A percentile compares a stretch with the other conserved stretches of the same genome.
These are phyloP conservation scores for Cladosporium sp. DNA, from an alignment of 2,329 filamentous ascomycete species.

Conservation along the genomic window DNA sequence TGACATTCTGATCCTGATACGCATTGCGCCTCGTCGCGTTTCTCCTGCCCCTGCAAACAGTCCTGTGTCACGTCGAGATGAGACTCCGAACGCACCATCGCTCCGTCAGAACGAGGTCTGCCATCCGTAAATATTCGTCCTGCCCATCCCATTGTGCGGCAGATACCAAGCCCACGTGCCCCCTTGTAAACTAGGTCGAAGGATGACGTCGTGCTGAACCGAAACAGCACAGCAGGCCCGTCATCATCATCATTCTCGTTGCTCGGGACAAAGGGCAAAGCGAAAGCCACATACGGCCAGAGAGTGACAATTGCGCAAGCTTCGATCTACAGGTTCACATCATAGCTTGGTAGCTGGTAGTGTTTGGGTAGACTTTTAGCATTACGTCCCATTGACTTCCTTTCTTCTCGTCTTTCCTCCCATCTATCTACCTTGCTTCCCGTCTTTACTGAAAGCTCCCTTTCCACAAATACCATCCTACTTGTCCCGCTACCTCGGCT, in stretches of 20 bases:
- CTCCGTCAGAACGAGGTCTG: neutral
- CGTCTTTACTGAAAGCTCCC: conserved; percentile 13
- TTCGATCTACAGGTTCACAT: conserved; percentile 12
- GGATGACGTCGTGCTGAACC: conserved; percentile 5
- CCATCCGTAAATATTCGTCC: neutral
- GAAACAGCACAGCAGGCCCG: neutral
- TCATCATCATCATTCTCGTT: conserved; percentile 1
- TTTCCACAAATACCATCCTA: neutral
- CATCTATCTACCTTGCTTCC: conserved; percentile 9
- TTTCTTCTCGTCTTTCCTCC: conserved; percentile 12
- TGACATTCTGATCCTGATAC: neutral
- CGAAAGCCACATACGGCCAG: neutral
- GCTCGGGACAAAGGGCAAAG: conserved; percentile 1
- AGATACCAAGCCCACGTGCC: neutral
- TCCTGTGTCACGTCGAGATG: neutral
- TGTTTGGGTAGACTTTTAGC: conserved; percentile 1
- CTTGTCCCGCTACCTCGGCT: neutral
- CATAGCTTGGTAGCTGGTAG: conserved; percentile 4
- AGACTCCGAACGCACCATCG: neutral
- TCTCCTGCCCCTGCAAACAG: neutral
- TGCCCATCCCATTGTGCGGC: neutral
- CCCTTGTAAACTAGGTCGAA: neutral
- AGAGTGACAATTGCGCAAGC: neutral
- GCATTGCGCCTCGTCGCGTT: neutral
- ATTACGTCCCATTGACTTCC: conserved; percentile 15